Evolutionary conservation across 2,329 filamentous ascomycete genomes (phyloP), one percentile per base, ranked within the genome.

Genomic region (Biscogniauxia mediterranea): DNA sequence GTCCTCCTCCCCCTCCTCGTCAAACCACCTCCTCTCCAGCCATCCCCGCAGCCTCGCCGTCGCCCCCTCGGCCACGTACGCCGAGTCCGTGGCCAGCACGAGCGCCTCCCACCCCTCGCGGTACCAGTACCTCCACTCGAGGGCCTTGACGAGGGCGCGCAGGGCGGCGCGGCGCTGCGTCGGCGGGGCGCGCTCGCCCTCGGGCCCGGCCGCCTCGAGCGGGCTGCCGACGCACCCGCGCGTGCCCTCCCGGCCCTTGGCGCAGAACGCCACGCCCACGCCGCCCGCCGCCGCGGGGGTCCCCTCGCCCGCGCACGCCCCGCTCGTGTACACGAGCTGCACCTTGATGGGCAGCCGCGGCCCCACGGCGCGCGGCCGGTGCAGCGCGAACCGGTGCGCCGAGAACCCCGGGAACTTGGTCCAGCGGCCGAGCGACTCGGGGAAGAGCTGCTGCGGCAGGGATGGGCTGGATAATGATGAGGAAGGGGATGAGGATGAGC

Each of bases 31-130:
- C 28, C 15, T 11, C 19, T 38, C 51, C 11, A 50, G 32, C 61
- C 58, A 58, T 9, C 5, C 49, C 13, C 53, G 46, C 11, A 63
- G 15, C 58, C 53, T 52, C 23, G 51, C 51, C 8, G 56, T 56
- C 5, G 58, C 49, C 5, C 55, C 56, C 25, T 61, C 51, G 7
- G 38, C 52, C 19, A 63, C 58, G 28, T 63, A 63, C n/a, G 54
- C 32, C 5, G 61, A 63, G 32, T 58, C 57, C 13, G 58, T 60
- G 3, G 42, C 58, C 6, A 63, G 58, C 5, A 60, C 55, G 9
- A 63, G 38, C n/a, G 52, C 55, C 32, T 60, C 55, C 55, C 55
- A 60, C n/a, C 61, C 61, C 51, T 63, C 61, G 7, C 19, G 28
- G 25, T 54, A 63, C 58, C 56, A 61, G n/a, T 7, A 5, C 2